Evolutionary conservation across 2,329 filamentous ascomycete species (phyloP), one percentile per base, ranked within the genome.

Genomic region (Cadophora sp.): DNA sequence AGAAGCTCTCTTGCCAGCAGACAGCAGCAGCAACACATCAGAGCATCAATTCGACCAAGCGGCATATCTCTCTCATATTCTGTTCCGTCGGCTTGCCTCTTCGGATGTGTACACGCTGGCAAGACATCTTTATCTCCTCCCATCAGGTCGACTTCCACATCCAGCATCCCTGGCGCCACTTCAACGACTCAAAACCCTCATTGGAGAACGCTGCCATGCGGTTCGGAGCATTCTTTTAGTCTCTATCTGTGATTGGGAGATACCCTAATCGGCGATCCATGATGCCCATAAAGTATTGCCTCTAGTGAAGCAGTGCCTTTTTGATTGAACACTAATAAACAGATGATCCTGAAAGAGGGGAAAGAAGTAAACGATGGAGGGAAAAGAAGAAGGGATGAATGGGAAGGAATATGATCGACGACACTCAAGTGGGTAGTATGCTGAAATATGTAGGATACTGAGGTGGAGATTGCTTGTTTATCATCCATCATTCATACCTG

Each of bases 131-230:
- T 33, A 50, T 27, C 47, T 53, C 14, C n/a, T 30, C 14, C 50
- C 50, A 33, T 53, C 50, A 33, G 5, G 24, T 33, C 36, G 7
- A 33, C 14, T 1, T 33, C 50, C 14, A 33, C 18, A 27, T 53
- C 27, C 14, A 53, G 27, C 14, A 53, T 53, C 27, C 50, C 50
- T 53, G 50, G 50, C 50, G 50, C 24, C 50, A 33, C 11, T n/a
- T 33, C 13, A n/a, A 53, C 14, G 24, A 14, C 24, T n/a, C 24
- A 33, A 53, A 27, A 33, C 33, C 50, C 14, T 27, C 48, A 13
- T 51, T 45, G 22, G 22, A 33, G 50, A 14, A 53, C n/a, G 27
- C 27, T 30, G 50, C 50, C 50, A 53, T 53, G 50, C 24, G 2
- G 2, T 53, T 53, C 50, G 50, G 50, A 53, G 24, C 24, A 33